These are phyloP conservation scores for Stylosanthes scabra DNA, from an alignment of 331 rosid genomes.

Conservation along the genomic window DNA sequence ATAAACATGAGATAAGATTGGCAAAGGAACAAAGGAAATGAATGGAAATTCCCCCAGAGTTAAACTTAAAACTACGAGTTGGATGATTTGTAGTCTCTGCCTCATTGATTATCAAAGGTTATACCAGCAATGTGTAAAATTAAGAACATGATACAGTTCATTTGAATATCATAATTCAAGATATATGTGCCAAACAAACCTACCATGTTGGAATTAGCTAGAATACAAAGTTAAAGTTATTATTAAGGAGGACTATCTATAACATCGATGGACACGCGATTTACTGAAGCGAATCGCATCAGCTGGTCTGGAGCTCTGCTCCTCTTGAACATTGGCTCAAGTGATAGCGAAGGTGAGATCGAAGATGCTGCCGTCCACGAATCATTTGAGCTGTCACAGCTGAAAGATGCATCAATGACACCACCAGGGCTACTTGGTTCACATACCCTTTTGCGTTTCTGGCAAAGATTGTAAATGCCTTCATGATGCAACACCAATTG, in stretches of 20 bases:
- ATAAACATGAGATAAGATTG: conserved; percentile 4
- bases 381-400: conserved; percentile 71
- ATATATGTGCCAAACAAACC: conserved; percentile 34
- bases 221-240: conserved; percentile 44
- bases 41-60: conserved; percentile 7
- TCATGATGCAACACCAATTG: conserved; percentile 35
- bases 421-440: conserved; percentile 66
- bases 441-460: conserved; percentile 53
- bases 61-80: conserved; percentile 31
- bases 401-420: conserved; percentile 67
- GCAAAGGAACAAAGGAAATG: conserved; percentile 17
- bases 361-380: conserved; percentile 57
- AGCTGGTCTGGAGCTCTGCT: conserved; percentile 66
- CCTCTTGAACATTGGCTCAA: conserved; percentile 60
- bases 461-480: conserved; percentile 34
- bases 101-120: conserved; percentile 42
- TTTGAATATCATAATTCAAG: conserved; percentile 36
- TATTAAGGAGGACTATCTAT: conserved; percentile 56
- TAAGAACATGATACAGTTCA: conserved; percentile 42
- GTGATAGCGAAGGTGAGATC: conserved; percentile 45
- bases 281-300: conserved; percentile 59
- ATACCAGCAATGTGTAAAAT: conserved; percentile 36
- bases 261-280: conserved; percentile 53
- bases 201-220: conserved; percentile 38
- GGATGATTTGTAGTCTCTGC: conserved; percentile 25